Evolutionary conservation across 176 grass and related monocot species (phyloP), one percentile per base, ranked within the genome.

Genomic region (Ampelocalamus luodianensis): DNA sequence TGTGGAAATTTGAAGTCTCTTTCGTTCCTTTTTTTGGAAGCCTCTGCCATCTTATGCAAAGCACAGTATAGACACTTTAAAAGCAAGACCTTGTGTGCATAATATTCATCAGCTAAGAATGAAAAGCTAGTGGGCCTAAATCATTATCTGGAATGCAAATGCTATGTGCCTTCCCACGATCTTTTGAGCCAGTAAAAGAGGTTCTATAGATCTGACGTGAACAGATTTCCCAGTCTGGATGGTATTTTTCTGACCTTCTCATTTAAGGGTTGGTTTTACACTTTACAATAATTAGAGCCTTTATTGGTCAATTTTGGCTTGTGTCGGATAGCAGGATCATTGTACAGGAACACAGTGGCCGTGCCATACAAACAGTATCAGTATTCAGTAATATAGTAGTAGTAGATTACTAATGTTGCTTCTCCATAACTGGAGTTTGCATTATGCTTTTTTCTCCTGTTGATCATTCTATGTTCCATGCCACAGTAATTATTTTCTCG

Each of bases 11-110:
- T 0, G 20, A 27, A 45, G 9, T 43, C n/a, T 78, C 45, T 48
- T 48, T 48, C 45, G 12, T 14, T 48, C 12, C 45, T 48, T 14
- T 48, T 13, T 13, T 14, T 0, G 32, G 32, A 48, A 46, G 45
- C 45, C 45, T 46, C 13, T 20, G 39, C 32, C 10, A 79, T 49
- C 24, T 79, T 14, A 65, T 46, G 23, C 77, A 65, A 80, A 68
- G 4, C 44, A 50, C 38, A 9, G 14, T 27, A 61, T 62, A 24
- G 10, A 60, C 3, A 42, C 40, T 18, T 40, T 40, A 37, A 32
- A 48, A 2, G 4, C 43, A 79, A 51, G 54, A 56, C 34, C 34
- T 42, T 46, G 10, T 87, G 40, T 32, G 10, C 43, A 27, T 76
- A 24, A 37, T 36, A 46, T 79, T 79, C 3, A 24, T 46, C 9